These are phyloP conservation scores for Leersia perrieri DNA, from an alignment of 176 grass and related monocot genomes.

Conservation along the genomic window DNA sequence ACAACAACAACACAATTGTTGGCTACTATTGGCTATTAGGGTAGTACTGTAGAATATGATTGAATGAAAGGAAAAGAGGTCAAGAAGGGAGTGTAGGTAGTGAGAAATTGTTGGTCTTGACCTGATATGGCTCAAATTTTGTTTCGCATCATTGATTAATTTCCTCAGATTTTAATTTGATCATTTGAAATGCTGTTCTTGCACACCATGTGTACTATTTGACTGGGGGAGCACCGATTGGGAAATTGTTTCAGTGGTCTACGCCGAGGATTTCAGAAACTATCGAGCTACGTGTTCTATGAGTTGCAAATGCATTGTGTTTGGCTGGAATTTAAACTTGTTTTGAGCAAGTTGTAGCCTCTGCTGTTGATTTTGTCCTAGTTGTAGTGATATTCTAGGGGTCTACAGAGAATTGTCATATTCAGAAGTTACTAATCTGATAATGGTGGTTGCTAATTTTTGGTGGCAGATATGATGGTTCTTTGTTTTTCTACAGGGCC, in stretches of 20 bases:
- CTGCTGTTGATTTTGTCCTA: conserved; percentile 2
- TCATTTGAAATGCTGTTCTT: not conserved
- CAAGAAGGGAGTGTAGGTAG: not conserved
- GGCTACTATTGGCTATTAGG: not conserved
- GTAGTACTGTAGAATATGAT: not conserved
- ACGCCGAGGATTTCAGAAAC: not conserved
- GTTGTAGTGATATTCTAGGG: not conserved
- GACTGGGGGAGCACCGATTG: not conserved
- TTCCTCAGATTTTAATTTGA: not conserved
- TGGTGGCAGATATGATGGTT: not conserved
- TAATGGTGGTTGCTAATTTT: not conserved
- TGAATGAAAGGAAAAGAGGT: not conserved
- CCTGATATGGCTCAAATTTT: not conserved
- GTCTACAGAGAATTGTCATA: not conserved
- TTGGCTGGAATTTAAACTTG: not conserved
- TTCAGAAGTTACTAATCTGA: not conserved
- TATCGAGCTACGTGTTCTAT: not conserved
- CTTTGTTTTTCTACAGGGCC: too few relatives aligned
- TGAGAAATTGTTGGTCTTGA: not conserved
- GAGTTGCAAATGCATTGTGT: not conserved
- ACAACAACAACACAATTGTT: not conserved
- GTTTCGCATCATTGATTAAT: not conserved
- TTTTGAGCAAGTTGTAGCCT: not conserved
- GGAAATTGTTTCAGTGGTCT: not conserved
- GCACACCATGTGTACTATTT: not conserved